A percentile compares a stretch with the other conserved stretches of the same genome.
These are phyloP conservation scores for Rubroshorea leprosula DNA, from an alignment of 345 rosid genomes.

Conservation along the genomic window DNA sequence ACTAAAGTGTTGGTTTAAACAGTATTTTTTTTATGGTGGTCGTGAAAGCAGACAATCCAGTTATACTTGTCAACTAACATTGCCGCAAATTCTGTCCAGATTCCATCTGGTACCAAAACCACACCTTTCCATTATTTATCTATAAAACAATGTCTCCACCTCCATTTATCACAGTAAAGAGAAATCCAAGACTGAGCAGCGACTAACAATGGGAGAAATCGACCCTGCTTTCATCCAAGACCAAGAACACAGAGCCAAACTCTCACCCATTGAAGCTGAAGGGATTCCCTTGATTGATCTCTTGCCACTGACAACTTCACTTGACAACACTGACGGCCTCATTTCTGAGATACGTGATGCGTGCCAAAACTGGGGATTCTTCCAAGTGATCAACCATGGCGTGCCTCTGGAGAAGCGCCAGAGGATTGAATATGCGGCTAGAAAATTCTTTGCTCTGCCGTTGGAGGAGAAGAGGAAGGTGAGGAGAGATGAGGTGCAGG, in stretches of 20 bases:
- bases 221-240: conserved; percentile 54
- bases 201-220: conserved; percentile 37
- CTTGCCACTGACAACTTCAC: conserved; percentile 15
- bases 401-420: conserved; percentile 41
- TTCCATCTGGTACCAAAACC: neutral
- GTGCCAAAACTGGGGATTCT: conserved; percentile 81
- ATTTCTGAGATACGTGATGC: conserved; percentile 47
- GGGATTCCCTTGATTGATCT: conserved; percentile 66
- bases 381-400: conserved; percentile 83
- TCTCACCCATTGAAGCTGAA: conserved; percentile 21
- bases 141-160: neutral
- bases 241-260: conserved; percentile 44
- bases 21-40: too few relatives aligned
- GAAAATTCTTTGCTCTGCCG: conserved; percentile 46
- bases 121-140: neutral
- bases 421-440: conserved; percentile 33
- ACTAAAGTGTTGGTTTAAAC: too few relatives aligned
- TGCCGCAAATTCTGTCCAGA: neutral
- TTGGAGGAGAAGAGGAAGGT: conserved; percentile 58
- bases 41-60: too few relatives aligned
- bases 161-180: neutral
- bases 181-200: neutral
- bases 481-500: conserved; percentile 55
- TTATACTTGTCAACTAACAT: neutral
- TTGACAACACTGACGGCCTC: conserved; percentile 18